These are phyloP conservation scores for Leccinum longicurvipes DNA, from an alignment of 768 basidiomycete genomes.

Conservation along the genomic window DNA sequence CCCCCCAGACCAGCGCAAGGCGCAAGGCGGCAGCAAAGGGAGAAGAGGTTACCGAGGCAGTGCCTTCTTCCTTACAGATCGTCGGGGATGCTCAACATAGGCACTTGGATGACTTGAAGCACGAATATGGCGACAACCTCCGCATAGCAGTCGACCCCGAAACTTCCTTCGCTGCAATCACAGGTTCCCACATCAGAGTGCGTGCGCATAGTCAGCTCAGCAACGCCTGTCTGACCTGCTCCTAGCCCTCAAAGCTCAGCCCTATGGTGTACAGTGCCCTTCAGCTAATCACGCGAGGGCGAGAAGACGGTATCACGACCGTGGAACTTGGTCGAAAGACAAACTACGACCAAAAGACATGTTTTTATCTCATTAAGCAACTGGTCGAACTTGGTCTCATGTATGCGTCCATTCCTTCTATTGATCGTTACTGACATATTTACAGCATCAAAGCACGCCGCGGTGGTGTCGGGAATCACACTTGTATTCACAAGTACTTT, in stretches of 20 bases:
- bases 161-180: slow-evolving; percentile 73
- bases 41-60: slow-evolving; percentile 42
- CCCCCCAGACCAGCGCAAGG: slow-evolving; percentile 67
- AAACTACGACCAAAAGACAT: slow-evolving; percentile 85
- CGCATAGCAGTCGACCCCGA: slow-evolving; percentile 75
- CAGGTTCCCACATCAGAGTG: slow-evolving; percentile 82
- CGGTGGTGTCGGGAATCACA: slow-evolving; percentile 72
- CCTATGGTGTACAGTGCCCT: slow-evolving; percentile 83
- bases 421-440: slow-evolving; percentile 1
- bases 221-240: slow-evolving; percentile 7
- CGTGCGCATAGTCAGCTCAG: slow-evolving; percentile 22
- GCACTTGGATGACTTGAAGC: slow-evolving; percentile 53
- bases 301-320: slow-evolving; percentile 74
- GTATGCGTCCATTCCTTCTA: slow-evolving; percentile 38
- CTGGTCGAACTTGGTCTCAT: slow-evolving; percentile 70
- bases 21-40: slow-evolving; percentile 61
- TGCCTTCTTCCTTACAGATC: slow-evolving; percentile 46
- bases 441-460: slow-evolving; percentile 71
- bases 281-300: slow-evolving; percentile 78
- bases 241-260: slow-evolving; percentile 73
- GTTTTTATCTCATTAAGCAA: slow-evolving; percentile 81
- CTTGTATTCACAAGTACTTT: slow-evolving; percentile 82
- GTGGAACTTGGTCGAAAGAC: slow-evolving; percentile 75
- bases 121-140: slow-evolving; percentile 57
- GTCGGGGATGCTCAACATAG: slow-evolving; percentile 54